Percentiles rank a stretch among this genome's conserved stretches.
Evolutionary conservation across 75 land plant species (phyloP).

Genomic region (Sequoia sempervirens): DNA sequence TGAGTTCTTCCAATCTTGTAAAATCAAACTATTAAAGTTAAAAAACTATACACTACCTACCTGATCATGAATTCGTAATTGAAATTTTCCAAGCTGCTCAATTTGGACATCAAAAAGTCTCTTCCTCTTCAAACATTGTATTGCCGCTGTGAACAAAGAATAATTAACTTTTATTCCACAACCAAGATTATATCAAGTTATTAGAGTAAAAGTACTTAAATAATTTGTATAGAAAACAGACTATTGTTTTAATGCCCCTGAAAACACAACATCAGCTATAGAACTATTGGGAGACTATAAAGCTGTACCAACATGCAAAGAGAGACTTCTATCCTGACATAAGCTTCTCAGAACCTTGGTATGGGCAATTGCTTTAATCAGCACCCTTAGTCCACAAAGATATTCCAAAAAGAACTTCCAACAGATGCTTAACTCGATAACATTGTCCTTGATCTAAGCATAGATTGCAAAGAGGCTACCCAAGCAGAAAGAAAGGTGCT

Average conservation of each 20-base stretch:
- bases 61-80: slow-evolving; percentile 86
- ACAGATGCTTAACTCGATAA: neutral
- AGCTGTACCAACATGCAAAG: neutral
- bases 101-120: slow-evolving; percentile 74
- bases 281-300: neutral
- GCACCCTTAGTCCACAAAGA: neutral
- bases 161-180: neutral
- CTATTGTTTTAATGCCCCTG: neutral
- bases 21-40: neutral
- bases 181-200: neutral
- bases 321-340: neutral
- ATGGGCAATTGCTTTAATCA: neutral
- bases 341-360: neutral
- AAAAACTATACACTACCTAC: slow-evolving; percentile 13
- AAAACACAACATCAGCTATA: neutral
- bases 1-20: neutral
- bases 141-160: slow-evolving; percentile 54
- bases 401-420: neutral
- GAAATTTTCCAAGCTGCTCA: slow-evolving; percentile 82
- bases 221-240: neutral
- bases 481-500: neutral
- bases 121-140: slow-evolving; percentile 80
- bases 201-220: neutral
- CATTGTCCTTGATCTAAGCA: neutral
- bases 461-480: neutral